These are phyloP conservation scores for Crithidia mellificae DNA, from an alignment of 208 protist genomes.

Conservation along the genomic window DNA sequence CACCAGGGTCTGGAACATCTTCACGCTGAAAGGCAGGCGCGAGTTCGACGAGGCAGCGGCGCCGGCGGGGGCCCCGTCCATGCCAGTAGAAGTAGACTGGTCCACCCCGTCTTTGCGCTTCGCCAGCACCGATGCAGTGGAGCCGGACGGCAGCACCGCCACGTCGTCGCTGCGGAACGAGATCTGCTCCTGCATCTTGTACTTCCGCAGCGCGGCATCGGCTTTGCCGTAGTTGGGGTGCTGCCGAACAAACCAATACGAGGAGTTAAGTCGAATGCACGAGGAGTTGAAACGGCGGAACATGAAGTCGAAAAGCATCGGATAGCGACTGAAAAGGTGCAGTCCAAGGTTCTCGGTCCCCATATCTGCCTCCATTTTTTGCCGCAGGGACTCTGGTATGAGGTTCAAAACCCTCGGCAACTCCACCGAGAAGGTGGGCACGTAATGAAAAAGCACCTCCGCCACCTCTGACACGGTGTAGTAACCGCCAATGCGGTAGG, in stretches of 20 bases:
- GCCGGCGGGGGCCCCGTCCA: background rate
- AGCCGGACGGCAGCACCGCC: background rate
- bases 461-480: conserved; percentile 77
- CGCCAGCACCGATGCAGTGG: background rate
- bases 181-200: background rate
- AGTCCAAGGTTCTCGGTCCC: conserved; percentile 17
- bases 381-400: conserved; percentile 46
- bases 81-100: no score
- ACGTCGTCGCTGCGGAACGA: background rate
- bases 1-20: conserved; percentile 67
- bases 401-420: conserved; percentile 45
- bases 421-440: conserved; percentile 83
- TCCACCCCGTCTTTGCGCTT: no score
- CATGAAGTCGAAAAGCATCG: conserved; percentile 76
- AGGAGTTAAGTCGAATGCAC: conserved; percentile 70
- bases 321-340: conserved; percentile 59
- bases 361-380: conserved; percentile 38
- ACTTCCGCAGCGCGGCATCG: conserved; percentile 34
- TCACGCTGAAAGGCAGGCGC: conserved; percentile 7
- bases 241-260: conserved; percentile 73
- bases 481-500: conserved; percentile 68
- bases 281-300: conserved; percentile 40
- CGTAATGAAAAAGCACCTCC: conserved; percentile 65
- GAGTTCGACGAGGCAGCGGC: no score
- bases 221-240: conserved; percentile 71